phyloP scores from a whole-genome alignment of 805 yeast genomes.

The Wickerhamiella bombiphila region DNA sequence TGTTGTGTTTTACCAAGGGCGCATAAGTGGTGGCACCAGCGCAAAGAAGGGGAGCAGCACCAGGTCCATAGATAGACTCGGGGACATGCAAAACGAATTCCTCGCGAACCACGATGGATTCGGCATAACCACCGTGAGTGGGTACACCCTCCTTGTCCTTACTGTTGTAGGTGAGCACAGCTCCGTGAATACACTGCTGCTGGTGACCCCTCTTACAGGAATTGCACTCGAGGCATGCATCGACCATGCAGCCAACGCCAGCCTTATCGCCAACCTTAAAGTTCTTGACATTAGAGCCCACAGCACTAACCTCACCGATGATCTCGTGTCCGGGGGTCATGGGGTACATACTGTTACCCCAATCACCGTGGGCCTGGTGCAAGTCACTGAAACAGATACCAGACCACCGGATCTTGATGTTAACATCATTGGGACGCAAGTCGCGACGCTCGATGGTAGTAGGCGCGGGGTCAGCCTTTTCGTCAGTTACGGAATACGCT shows the following conservation, averaged over 20 bases:
- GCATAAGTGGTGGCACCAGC: conserved; percentile 65
- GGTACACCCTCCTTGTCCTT: conserved; percentile 45
- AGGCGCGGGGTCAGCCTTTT: conserved; percentile 2
- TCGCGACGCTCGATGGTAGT: conserved; percentile 13
- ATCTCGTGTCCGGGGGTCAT: conserved; percentile 38
- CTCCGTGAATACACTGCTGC: conserved; percentile 35
- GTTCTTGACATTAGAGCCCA: conserved; percentile 41
- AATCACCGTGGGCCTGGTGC: conserved; percentile 37
- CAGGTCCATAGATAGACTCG: conserved; percentile 33
- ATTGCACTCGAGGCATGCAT: conserved; percentile 46
- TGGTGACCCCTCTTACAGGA: conserved; percentile 44
- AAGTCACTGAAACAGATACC: conserved; percentile 45
- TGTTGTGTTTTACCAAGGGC: conserved; percentile 38
- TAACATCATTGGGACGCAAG: conserved; percentile 21
- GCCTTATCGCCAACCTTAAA: conserved; percentile 57
- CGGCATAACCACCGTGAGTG: conserved; percentile 35
- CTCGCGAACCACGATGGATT: conserved; percentile 33
- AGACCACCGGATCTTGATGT: conserved; percentile 16
- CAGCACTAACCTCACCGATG: conserved; percentile 25
- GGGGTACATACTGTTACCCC: conserved; percentile 30
- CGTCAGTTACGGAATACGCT: conserved; percentile 4
- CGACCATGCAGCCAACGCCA: conserved; percentile 63
- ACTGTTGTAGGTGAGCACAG: conserved; percentile 39
- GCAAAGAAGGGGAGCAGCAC: conserved; percentile 61
- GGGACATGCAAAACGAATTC: conserved; percentile 54